Base-by-base conservation (phyloP, 1,284 basidiomycete species). In the Anthracocystis setariae region DNA sequence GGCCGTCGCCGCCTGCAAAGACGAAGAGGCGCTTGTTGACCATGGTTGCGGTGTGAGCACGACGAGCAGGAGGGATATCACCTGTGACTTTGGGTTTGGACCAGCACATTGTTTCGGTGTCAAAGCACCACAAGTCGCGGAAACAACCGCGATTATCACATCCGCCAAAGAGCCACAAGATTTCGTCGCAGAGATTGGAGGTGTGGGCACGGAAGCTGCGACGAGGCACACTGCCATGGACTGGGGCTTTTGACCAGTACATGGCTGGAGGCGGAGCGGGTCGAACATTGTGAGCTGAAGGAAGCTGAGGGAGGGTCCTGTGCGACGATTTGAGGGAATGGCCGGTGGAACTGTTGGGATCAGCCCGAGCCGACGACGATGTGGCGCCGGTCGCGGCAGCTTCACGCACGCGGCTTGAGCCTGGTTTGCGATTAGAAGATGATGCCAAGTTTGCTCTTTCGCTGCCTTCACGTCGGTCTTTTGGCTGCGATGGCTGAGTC, bases 61-160 rank as follows among this genome's bases (percentile, higher is more conserved):
- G 88, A 44, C 91, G 90, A 0, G 92, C 91, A 7, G 71, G 66
- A 3, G 71, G 71, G 20, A 69, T 55, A 21, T 73, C 71, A 21
- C 66, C 71, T 2, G 71, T 73, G 32, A 69, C 66, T 27, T 63
- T 69, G n/a, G 71, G 70, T 46, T 65, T 73, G 24, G 88, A 88
- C 93, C 93, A 96, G 81, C 92, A 89, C 88, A 94, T 91, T 33
- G 92, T 93, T 84, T 94, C 93, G 3, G 89, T 91, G 82, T 95
- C 92, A 77, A 94, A 93, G 74, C 89, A 91, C 78, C 91, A 92
- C 1, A 94, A 87, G 51, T 93, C 91, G 66, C 87, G 87, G 84
- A 88, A 90, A 66, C 88, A 90, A 9, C 88, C 89, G 74, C 87
- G 88, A 64, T 91, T 90, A 68, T 94, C 92, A 68, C 91, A 92